phyloP scores from a whole-genome alignment of 257 asterid species.

The Solanum boliviense region DNA sequence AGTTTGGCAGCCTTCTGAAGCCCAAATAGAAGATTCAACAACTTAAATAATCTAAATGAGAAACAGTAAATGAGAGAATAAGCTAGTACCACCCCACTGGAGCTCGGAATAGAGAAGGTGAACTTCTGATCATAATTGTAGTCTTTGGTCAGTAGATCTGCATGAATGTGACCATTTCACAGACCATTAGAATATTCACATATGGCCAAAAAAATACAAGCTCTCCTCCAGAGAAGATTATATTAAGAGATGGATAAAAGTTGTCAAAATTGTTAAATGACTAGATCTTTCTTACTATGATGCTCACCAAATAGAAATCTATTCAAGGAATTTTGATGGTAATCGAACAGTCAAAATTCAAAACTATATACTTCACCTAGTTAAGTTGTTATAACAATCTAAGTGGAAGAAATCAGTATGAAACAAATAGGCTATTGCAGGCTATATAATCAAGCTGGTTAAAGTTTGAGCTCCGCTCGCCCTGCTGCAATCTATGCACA shows the following conservation, averaged over 20 bases:
- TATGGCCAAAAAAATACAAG: neutral
- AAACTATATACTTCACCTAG: neutral
- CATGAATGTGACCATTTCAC: neutral
- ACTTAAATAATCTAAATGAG: neutral
- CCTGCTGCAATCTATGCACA: neutral
- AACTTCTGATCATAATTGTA: slow-evolving; percentile 82
- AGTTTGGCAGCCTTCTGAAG: neutral
- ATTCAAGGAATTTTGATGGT: neutral
- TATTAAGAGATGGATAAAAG: neutral
- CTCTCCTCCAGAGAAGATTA: neutral
- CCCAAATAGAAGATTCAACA: neutral
- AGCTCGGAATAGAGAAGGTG: slow-evolving; percentile 56
- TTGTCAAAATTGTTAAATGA: neutral
- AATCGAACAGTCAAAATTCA: neutral
- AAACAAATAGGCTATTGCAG: neutral
- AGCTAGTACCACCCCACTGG: slow-evolving; percentile 60
- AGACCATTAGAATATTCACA: neutral
- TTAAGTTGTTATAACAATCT: neutral
- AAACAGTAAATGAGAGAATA: neutral
- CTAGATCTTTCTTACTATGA: neutral
- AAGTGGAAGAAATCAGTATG: neutral
- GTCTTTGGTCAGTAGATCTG: slow-evolving; percentile 82
- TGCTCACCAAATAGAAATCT: neutral
- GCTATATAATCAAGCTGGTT: neutral
- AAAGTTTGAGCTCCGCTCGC: neutral